phyloP scores from a whole-genome alignment of 371 early-diverging fungal species.

The Batkoa obscura region DNA sequence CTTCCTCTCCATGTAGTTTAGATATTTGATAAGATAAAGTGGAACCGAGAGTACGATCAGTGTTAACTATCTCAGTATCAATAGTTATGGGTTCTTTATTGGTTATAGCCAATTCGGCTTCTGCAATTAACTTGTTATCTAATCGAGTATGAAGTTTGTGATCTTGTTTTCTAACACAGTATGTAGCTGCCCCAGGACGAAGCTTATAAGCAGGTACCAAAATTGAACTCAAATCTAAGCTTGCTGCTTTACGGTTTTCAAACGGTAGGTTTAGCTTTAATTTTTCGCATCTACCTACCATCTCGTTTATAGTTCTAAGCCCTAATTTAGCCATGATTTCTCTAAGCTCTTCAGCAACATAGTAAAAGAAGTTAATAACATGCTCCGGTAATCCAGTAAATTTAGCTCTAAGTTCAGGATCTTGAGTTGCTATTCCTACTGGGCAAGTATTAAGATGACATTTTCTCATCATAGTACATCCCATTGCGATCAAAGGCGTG shows the following conservation, averaged over 20 bases:
- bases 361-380: constrained; percentile 93
- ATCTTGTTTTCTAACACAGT: constrained; percentile 61
- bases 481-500: constrained; percentile 90
- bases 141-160: constrained; percentile 67
- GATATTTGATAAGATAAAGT: constrained; percentile 81
- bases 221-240: constrained; percentile 67
- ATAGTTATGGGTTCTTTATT: constrained; percentile 36
- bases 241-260: constrained; percentile 63
- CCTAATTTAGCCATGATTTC: constrained; percentile 84
- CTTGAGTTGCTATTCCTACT: constrained; percentile 95
- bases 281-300: constrained; percentile 83
- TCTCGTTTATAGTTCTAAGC: constrained; percentile 75
- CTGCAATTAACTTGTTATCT: constrained; percentile 63
- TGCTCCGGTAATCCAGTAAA: constrained; percentile 88
- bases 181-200: constrained; percentile 70
- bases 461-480: constrained; percentile 90
- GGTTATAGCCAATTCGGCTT: constrained; percentile 47
- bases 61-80: constrained; percentile 60
- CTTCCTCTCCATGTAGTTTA: constrained; percentile 52
- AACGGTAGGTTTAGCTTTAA: constrained; percentile 49
- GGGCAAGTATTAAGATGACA: constrained; percentile 90
- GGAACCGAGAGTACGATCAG: constrained; percentile 85
- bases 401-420: constrained; percentile 78
- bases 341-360: constrained; percentile 85
- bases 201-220: constrained; percentile 71